phyloP scores from a whole-genome alignment of 2,329 filamentous ascomycete genomes.

The Cercospora janseana region DNA sequence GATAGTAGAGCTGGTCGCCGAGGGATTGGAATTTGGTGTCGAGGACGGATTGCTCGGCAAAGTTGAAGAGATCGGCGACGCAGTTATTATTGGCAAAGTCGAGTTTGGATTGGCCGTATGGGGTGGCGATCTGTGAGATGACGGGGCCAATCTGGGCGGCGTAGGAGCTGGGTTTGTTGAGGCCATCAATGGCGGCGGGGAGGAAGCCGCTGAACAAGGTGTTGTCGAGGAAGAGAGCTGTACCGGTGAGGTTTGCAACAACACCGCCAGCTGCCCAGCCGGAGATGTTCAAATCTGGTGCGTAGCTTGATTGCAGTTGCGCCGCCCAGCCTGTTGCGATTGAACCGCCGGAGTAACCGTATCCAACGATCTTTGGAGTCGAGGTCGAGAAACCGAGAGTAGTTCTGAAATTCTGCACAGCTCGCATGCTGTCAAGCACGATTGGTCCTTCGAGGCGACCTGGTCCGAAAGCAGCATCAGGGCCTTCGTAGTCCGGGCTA shows the following conservation, averaged over 20 bases:
- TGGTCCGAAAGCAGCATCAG: constrained; percentile 32
- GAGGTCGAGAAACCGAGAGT: constrained; percentile 30
- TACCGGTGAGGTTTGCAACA: constrained; percentile 42
- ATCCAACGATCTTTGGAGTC: constrained; percentile 43
- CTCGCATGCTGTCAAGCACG: constrained; percentile 46
- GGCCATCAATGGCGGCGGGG: constrained; percentile 28
- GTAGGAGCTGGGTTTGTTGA: constrained; percentile 29
- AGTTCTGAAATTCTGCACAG: constrained; percentile 34
- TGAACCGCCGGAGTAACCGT: constrained; percentile 58
- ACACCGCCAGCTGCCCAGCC: constrained; percentile 53
- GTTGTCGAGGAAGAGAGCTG: constrained; percentile 29
- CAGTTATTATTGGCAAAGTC: constrained; percentile 28
- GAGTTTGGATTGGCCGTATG: constrained; percentile 23
- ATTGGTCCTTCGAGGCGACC: constrained; percentile 45
- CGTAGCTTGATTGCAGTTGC: constrained; percentile 52
- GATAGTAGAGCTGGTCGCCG: constrained; percentile 27
- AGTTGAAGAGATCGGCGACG: constrained; percentile 27
- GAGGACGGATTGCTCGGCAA: constrained; percentile 25
- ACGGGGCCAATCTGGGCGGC: constrained; percentile 25
- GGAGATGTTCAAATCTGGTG: constrained; percentile 51
- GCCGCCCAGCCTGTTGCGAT: constrained; percentile 54
- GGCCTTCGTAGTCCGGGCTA: constrained; percentile 46
- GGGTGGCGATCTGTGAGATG: constrained; percentile 25
- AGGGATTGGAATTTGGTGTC: constrained; percentile 25
- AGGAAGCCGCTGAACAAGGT: constrained; percentile 33